Conservation (phyloP, 306 rosid genomes). For the Carpinus viminea region DNA sequence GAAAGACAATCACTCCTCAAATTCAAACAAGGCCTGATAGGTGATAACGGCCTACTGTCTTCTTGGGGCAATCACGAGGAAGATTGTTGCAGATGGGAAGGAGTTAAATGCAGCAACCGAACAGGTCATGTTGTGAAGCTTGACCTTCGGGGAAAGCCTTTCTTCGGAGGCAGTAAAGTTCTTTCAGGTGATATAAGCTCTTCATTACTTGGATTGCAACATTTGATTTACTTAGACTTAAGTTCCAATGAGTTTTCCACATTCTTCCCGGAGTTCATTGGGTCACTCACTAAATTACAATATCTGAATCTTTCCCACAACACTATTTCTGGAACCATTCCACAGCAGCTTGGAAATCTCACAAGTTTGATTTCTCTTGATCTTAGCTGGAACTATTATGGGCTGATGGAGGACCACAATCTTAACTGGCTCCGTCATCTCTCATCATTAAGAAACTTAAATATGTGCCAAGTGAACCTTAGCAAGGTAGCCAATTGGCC, state of each 20-base stretch:
- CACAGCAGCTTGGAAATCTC: conserved; percentile 26
- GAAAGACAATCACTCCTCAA: conserved; percentile 21
- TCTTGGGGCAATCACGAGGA: conserved; percentile 18
- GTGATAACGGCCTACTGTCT: not conserved
- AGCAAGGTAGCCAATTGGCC: not conserved
- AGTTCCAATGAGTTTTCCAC: conserved; percentile 2
- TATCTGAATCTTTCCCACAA: conserved; percentile 5
- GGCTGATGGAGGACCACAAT: no score
- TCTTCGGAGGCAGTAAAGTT: no score
- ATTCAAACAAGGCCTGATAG: conserved; percentile 23
- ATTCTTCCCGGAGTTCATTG: conserved; percentile 15
- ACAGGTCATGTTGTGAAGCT: conserved; percentile 22
- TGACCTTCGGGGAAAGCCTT: not conserved
- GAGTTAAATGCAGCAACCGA: conserved; percentile 14
- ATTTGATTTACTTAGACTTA: conserved; percentile 21
- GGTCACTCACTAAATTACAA: conserved; percentile 5
- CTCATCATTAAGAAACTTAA: no score
- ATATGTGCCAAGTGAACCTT: not conserved
- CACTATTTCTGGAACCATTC: not conserved
- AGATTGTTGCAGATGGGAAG: conserved; percentile 33
- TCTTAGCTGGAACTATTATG: not conserved
- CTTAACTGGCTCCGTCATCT: no score
- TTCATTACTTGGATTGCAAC: conserved; percentile 22
- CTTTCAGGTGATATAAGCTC: not conserved
- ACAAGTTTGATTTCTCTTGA: conserved; percentile 19